A percentile compares a stretch with the other conserved stretches of the same genome.
Evolutionary conservation across 306 rosid genomes (phyloP).

Genomic region (Dryas drummondii): DNA sequence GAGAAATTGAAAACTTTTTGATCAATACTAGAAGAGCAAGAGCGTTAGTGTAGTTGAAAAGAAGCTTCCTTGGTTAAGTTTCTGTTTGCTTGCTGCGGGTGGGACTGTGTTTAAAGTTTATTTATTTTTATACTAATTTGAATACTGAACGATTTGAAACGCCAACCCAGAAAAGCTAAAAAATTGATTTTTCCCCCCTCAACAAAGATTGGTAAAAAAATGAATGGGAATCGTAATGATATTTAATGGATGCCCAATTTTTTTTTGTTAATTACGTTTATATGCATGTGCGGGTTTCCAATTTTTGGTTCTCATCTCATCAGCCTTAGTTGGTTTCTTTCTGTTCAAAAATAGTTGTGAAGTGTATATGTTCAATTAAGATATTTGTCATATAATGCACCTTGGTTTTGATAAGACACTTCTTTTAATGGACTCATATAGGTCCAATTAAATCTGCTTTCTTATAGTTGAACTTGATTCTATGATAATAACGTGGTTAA

Average conservation of each 20-base stretch:
- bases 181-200: neutral
- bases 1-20: slow-evolving; percentile 18
- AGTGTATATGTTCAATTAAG: neutral
- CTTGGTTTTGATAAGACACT: neutral
- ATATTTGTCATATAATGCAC: neutral
- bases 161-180: neutral
- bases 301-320: neutral
- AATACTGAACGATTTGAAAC: neutral
- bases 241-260: neutral
- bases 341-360: neutral
- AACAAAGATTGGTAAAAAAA: neutral
- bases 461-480: too few species aligned
- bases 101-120: neutral
- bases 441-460: too few species aligned
- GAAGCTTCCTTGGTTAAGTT: slow-evolving; percentile 7
- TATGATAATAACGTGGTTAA: neutral
- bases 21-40: slow-evolving; percentile 19
- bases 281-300: neutral
- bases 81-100: slow-evolving; percentile 7
- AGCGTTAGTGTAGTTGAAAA: slow-evolving; percentile 9
- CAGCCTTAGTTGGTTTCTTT: neutral
- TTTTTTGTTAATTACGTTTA: neutral
- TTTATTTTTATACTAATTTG: neutral
- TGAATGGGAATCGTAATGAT: neutral
- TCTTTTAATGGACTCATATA: neutral